These are phyloP conservation scores for Mycena citricolor DNA, from an alignment of 1,284 basidiomycete species.

Conservation along the genomic window DNA sequence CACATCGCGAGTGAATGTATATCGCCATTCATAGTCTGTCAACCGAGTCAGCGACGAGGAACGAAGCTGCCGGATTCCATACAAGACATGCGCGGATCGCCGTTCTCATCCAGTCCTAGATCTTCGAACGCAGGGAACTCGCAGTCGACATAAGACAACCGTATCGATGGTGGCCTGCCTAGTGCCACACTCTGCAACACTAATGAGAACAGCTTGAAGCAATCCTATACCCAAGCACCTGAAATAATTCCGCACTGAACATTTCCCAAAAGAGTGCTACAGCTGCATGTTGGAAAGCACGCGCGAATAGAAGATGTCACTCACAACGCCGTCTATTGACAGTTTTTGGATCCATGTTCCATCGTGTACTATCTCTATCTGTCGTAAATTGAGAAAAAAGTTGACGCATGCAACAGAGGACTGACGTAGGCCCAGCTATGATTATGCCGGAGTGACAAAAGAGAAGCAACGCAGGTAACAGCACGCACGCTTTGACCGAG, in stretches of 20 bases:
- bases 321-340: slow-evolving; percentile 16
- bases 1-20: slow-evolving; percentile 49
- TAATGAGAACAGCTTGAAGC: too few relatives aligned
- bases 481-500: slow-evolving; percentile 55
- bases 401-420: slow-evolving; percentile 7
- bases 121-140: slow-evolving; percentile 55
- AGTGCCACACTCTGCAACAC: slow-evolving; percentile 46
- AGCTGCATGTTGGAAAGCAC: neutral
- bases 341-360: slow-evolving; percentile 38
- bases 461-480: slow-evolving; percentile 2
- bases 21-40: slow-evolving; percentile 47
- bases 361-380: slow-evolving; percentile 60
- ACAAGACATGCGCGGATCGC: slow-evolving; percentile 50
- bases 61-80: slow-evolving; percentile 25
- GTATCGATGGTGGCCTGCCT: slow-evolving; percentile 56
- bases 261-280: slow-evolving; percentile 57
- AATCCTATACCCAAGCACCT: slow-evolving; percentile 39
- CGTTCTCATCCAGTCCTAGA: slow-evolving; percentile 45
- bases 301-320: neutral
- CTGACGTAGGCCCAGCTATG: slow-evolving; percentile 57
- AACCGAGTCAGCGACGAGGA: too few relatives aligned
- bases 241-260: slow-evolving; percentile 48
- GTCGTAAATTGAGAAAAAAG: slow-evolving; percentile 1
- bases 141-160: slow-evolving; percentile 56
- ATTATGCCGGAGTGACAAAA: too few relatives aligned